Evolutionary conservation across 371 early-diverging fungal genomes (phyloP).

Genomic region (Ordospora pajunii): DNA sequence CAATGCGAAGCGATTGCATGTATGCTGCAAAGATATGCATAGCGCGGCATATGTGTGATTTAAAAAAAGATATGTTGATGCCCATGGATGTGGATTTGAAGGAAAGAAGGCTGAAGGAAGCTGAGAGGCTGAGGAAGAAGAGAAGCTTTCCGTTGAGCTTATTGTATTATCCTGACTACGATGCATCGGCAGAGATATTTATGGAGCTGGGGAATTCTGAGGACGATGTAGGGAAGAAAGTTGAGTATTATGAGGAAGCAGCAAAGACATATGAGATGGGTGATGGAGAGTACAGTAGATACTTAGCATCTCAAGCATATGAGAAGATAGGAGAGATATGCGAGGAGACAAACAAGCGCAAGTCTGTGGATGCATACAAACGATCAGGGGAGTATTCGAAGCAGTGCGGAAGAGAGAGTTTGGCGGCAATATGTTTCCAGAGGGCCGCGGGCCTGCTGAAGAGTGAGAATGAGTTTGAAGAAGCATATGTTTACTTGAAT

Average conservation of each 20-base stretch:
- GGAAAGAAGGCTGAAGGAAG: constrained; percentile 12
- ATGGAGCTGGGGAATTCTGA: neutral
- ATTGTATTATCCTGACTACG: constrained; percentile 23
- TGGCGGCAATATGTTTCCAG: constrained; percentile 20
- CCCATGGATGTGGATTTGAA: constrained; percentile 18
- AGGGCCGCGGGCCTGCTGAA: neutral
- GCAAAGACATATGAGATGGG: constrained; percentile 26
- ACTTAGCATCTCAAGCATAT: constrained; percentile 22
- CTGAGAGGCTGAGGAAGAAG: constrained; percentile 23
- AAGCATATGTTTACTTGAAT: neutral
- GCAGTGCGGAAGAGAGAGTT: constrained; percentile 3
- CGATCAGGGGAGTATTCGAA: neutral
- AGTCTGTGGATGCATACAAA: neutral
- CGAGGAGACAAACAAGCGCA: neutral
- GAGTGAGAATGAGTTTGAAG: neutral
- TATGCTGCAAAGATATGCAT: too few relatives aligned
- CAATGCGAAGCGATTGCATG: too few relatives aligned
- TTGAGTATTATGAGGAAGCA: constrained; percentile 16
- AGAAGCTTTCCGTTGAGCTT: neutral
- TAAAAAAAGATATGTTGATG: too few relatives aligned
- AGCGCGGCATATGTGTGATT: too few relatives aligned
- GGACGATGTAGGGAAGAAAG: neutral
- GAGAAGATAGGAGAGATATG: constrained; percentile 20
- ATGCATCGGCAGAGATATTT: constrained; percentile 21
- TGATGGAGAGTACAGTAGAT: constrained; percentile 27